Evolutionary conservation across 306 rosid species (phyloP), one percentile per base, ranked within the genome.

Genomic region (Comarum palustre): DNA sequence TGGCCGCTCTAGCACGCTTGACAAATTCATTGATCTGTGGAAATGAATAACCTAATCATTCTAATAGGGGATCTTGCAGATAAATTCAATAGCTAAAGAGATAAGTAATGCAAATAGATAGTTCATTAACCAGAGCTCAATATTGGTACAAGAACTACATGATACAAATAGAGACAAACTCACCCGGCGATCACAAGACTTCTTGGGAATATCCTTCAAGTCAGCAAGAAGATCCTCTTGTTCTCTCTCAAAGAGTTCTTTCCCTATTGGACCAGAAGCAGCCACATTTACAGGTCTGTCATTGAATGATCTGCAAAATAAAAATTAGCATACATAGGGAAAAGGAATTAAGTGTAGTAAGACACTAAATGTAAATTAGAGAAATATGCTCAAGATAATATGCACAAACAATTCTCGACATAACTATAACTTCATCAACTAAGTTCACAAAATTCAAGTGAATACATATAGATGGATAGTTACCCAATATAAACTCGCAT

Each of bases 401-500:
- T 73, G 46, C 42, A 45, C 12, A 54, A 73, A 34, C 0, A 32
- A 59, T 15, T 60, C 24, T 32, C 10, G 9, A 38, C 24, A n/a
- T n/a, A n/a, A 64, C 8, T 62, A 12, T 8, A 15, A 62, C 38
- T 31, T 4, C 22, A 80, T 27, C 51, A 61, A 57, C 25, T 12
- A 17, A 68, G 17, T 13, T 3, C 10, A 16, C 27, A 10, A 17
- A 55, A 38, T 5, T 47, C 27, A 16, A 2, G 29, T 46, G 54
- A 31, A 36, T 41, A 58, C 43, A 52, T 27, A 12, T 41, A 69
- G 77, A 54, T 66, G 82, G 60, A 61, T 77, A 76, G 77, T 3
- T 87, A 94, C 98, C 98, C 99, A 24, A 91, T 90, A 84, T 94
- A 94, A 54, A 94, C 99, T 2, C 97, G 95, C 80, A 73, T 74